Conservation (phyloP, 2,329 filamentous ascomycete species). For the Colletotrichum sansevieriae region DNA sequence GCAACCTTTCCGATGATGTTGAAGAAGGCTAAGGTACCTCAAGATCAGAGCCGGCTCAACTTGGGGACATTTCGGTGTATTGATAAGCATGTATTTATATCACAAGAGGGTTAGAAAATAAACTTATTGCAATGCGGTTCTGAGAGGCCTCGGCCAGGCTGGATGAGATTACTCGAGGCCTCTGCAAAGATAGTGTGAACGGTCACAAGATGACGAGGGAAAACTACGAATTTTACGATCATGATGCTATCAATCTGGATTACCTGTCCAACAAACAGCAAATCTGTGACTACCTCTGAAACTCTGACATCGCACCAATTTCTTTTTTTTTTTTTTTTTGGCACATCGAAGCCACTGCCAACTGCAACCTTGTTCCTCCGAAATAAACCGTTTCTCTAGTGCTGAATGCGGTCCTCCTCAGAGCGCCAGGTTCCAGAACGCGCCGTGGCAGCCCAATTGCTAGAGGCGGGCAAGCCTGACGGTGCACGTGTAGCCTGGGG, state of each 20-base stretch:
- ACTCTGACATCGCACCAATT: slow-evolving; percentile 3
- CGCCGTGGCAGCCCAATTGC: slow-evolving; percentile 28
- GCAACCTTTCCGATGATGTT: no score
- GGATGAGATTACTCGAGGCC: no score
- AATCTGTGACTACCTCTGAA: slow-evolving; percentile 1
- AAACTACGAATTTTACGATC: background rate
- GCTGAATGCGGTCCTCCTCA: slow-evolving; percentile 9
- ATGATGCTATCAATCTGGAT: background rate
- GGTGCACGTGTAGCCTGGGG: slow-evolving; percentile 22
- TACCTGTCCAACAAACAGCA: slow-evolving; percentile 16
- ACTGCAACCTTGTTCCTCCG: background rate
- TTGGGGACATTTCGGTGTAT: no score
- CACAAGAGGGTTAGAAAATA: no score
- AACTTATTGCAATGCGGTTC: no score
- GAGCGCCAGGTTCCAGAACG: background rate
- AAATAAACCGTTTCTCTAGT: slow-evolving; percentile 7
- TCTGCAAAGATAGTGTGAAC: no score
- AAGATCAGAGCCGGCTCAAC: no score
- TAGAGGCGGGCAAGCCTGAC: slow-evolving; percentile 7
- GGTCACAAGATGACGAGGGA: no score
- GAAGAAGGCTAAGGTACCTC: no score
- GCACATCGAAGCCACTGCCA: slow-evolving; percentile 5
- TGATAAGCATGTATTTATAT: no score
- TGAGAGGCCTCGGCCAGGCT: no score
- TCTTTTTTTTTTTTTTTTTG: background rate